A percentile compares a stretch with the other conserved stretches of the same genome.
Conservation (phyloP, 331 rosid genomes). For the Quercus tomentella region DNA sequence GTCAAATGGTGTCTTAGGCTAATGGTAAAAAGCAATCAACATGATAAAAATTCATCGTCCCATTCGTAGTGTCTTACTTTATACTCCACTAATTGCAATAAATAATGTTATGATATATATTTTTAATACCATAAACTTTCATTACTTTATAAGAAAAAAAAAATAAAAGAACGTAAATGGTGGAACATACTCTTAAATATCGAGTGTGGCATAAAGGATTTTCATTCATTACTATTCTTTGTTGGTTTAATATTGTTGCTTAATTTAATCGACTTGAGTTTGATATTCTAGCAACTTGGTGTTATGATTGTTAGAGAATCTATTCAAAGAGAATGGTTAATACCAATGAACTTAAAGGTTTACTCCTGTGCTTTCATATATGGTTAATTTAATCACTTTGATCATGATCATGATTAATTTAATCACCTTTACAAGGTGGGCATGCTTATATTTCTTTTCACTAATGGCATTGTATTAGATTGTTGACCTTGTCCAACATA, state of each 20-base stretch:
- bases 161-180: too few relatives aligned
- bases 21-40: too few relatives aligned
- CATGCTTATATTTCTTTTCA: constrained; percentile 11
- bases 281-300: constrained; percentile 3
- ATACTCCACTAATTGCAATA: too few relatives aligned
- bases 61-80: too few relatives aligned
- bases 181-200: too few relatives aligned
- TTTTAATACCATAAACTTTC: too few relatives aligned
- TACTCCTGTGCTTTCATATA: background rate
- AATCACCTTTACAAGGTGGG: constrained; percentile 21
- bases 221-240: background rate
- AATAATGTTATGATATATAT: too few relatives aligned
- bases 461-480: background rate
- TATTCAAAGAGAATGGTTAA: constrained; percentile 18
- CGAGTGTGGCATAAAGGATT: too few relatives aligned
- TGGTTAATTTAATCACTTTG: constrained; percentile 10
- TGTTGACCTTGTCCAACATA: background rate
- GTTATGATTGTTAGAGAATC: constrained; percentile 20
- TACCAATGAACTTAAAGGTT: background rate
- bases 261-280: background rate
- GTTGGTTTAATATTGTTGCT: background rate
- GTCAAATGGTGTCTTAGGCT: too few relatives aligned
- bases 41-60: too few relatives aligned
- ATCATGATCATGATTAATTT: background rate
- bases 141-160: too few relatives aligned